Percentiles rank a stretch among this genome's conserved stretches.
Conservation (phyloP, 345 rosid genomes). For the Eucalyptus regnans region DNA sequence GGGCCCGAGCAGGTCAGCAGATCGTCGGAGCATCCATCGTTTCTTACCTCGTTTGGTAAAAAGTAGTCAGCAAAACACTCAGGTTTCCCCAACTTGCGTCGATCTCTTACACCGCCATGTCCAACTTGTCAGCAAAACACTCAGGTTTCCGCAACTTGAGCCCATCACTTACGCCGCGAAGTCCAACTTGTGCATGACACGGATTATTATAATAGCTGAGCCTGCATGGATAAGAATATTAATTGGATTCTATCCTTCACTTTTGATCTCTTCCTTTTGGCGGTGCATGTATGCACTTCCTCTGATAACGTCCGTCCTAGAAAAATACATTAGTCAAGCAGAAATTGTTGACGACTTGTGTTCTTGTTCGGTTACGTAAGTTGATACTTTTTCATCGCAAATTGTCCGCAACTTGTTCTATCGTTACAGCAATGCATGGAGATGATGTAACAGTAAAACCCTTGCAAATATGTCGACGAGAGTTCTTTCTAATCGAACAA, state of each 20-base stretch:
- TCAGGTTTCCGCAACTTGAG: neutral
- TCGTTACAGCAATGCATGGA: neutral
- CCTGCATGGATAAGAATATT: neutral
- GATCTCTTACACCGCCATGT: neutral
- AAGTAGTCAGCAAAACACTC: neutral
- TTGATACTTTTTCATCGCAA: neutral
- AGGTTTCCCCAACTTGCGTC: neutral
- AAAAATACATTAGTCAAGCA: neutral
- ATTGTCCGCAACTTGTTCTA: neutral
- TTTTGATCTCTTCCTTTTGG: neutral
- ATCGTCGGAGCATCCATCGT: neutral
- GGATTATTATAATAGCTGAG: neutral
- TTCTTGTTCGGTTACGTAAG: neutral
- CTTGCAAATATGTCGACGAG: neutral
- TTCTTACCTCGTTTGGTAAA: neutral
- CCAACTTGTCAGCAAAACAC: neutral
- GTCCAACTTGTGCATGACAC: neutral
- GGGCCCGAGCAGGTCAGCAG: neutral
- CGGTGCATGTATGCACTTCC: neutral
- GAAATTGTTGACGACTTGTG: neutral
- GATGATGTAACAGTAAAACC: neutral
- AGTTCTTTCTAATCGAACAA: neutral
- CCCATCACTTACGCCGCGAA: neutral
- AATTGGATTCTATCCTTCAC: neutral
- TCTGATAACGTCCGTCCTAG: neutral